Evolutionary conservation across 768 basidiomycete species (phyloP).

Genomic region (Rhizopogon vinicolor): DNA sequence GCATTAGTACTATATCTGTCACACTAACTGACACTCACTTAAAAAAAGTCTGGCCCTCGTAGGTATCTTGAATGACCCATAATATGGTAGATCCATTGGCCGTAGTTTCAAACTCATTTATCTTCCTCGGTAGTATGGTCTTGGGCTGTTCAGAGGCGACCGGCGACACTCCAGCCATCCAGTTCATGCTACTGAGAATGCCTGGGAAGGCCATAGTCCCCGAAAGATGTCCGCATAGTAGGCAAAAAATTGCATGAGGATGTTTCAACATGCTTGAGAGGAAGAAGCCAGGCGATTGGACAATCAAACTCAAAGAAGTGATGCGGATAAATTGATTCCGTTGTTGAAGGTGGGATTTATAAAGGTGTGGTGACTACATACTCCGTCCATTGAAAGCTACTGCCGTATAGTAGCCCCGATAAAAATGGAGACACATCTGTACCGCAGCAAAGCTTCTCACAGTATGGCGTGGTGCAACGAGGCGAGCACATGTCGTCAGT

Average conservation of each 20-base stretch:
- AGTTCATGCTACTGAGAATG: neutral
- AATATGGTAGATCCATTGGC: slow-evolving; percentile 48
- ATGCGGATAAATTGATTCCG: too few species aligned
- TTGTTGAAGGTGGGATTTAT: too few species aligned
- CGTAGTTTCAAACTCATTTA: slow-evolving; percentile 29
- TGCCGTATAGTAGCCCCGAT: neutral
- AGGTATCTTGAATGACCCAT: slow-evolving; percentile 67
- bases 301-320: too few species aligned
- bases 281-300: too few species aligned
- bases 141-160: neutral
- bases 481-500: neutral
- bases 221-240: slow-evolving; percentile 11
- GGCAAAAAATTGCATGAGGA: neutral
- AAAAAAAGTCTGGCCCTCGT: slow-evolving; percentile 64
- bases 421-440: neutral
- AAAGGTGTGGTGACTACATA: too few species aligned
- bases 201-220: slow-evolving; percentile 3
- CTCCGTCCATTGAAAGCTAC: too few species aligned
- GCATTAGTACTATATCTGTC: neutral
- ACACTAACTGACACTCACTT: slow-evolving; percentile 40
- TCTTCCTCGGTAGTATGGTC: neutral
- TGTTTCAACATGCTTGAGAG: neutral
- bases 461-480: neutral
- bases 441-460: slow-evolving; percentile 1
- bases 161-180: neutral